Percentiles rank a stretch among this genome's conserved stretches.
phyloP scores from a whole-genome alignment of 805 yeast species.

The Helenozyma rhizophorensis region DNA sequence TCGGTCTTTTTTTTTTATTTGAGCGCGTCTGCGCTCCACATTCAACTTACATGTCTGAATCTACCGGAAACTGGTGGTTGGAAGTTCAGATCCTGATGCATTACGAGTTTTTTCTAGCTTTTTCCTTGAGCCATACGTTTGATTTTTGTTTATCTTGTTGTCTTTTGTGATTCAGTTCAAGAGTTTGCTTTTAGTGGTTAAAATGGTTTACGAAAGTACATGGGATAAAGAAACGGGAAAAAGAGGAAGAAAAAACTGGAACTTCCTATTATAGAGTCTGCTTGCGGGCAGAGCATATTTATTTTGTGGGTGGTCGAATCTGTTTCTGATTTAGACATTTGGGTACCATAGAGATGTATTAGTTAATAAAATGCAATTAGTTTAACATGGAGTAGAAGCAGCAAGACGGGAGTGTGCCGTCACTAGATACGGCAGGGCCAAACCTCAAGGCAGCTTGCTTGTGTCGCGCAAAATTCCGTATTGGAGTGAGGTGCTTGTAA shows the following conservation, averaged over 20 bases:
- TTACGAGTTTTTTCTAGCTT: slow-evolving; percentile 11
- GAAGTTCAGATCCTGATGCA: slow-evolving; percentile 10
- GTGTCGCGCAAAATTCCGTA: too few relatives aligned
- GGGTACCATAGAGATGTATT: slow-evolving; percentile 28
- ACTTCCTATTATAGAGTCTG: slow-evolving; percentile 10
- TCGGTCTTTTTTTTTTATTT: slow-evolving; percentile 7
- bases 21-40: background rate
- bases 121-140: slow-evolving; percentile 12
- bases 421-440: too few relatives aligned
- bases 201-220: slow-evolving; percentile 7
- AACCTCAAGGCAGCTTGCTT: too few relatives aligned
- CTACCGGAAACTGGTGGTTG: slow-evolving; percentile 10
- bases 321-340: slow-evolving; percentile 42
- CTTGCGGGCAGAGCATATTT: slow-evolving; percentile 14
- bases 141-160: slow-evolving; percentile 12
- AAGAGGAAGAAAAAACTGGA: slow-evolving; percentile 1
- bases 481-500: too few relatives aligned
- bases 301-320: slow-evolving; percentile 2
- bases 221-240: slow-evolving; percentile 3
- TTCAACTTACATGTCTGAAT: slow-evolving; percentile 11
- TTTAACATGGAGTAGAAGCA: too few relatives aligned
- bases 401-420: too few relatives aligned
- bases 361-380: slow-evolving; percentile 20
- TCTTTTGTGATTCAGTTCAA: slow-evolving; percentile 1
- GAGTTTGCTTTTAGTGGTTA: slow-evolving; percentile 12